Evolutionary conservation across 441 rosid genomes (phyloP).

Genomic region (Croton laevigatus): DNA sequence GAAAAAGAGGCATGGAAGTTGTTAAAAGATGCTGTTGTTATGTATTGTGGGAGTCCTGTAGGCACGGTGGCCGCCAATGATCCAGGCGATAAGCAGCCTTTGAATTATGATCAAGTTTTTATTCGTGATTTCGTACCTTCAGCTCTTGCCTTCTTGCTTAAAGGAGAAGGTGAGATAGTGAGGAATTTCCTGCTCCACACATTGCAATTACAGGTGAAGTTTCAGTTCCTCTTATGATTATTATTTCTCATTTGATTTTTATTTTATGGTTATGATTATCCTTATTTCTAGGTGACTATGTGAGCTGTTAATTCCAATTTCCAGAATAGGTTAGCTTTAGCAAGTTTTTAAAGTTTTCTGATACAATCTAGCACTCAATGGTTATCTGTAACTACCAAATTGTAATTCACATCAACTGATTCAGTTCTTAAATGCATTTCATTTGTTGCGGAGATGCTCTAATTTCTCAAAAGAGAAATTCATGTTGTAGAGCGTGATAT

Average conservation of each 20-base stretch:
- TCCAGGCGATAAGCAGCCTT: conserved; percentile 63
- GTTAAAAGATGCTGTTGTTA: conserved; percentile 69
- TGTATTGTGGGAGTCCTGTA: conserved; percentile 70
- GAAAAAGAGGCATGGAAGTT: conserved; percentile 87
- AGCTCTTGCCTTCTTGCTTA: conserved; percentile 77
- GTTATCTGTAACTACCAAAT: not conserved
- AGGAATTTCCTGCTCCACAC: conserved; percentile 88
- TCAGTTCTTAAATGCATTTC: not conserved
- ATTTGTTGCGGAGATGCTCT: not conserved
- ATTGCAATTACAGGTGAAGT: conserved; percentile 76
- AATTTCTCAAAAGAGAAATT: not conserved
- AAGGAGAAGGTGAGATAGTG: conserved; percentile 83
- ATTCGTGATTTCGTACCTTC: conserved; percentile 87
- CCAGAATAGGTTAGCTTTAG: not conserved
- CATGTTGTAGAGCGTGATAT: not conserved
- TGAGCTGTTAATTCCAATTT: not conserved
- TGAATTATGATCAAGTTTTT: conserved; percentile 94
- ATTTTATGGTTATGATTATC: not conserved
- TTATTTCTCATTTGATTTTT: not conserved
- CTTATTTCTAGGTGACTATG: not conserved
- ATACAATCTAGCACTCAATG: conserved; percentile 7
- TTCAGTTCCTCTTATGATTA: not conserved
- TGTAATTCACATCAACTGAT: not conserved
- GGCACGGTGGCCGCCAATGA: conserved; percentile 96
- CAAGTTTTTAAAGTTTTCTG: not conserved